Percentiles rank a stretch among this genome's conserved stretches.
These are phyloP conservation scores for Nissolia schottii DNA, from an alignment of 306 rosid genomes.

Conservation along the genomic window DNA sequence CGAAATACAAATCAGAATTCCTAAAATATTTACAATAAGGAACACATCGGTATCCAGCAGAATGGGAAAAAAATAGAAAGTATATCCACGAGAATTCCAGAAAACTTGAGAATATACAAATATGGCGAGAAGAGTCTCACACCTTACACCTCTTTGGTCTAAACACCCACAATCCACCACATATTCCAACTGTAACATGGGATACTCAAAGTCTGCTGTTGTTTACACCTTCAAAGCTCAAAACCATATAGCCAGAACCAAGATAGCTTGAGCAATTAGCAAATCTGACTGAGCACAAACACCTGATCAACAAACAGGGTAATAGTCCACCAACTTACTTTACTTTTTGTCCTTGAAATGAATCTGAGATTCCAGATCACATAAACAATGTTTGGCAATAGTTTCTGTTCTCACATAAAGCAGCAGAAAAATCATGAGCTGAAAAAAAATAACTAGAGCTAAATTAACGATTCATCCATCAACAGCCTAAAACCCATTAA, in stretches of 20 bases:
- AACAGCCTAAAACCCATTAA: constrained; percentile 3
- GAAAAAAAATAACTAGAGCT: neutral
- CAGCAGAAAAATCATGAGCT: neutral
- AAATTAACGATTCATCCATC: constrained; percentile 2
- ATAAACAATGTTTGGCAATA: neutral
- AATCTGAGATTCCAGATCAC: neutral
- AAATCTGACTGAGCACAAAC: neutral
- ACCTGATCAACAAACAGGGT: neutral
- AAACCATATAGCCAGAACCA: no score
- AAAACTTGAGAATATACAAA: neutral
- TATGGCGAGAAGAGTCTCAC: neutral
- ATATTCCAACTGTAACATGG: no score
- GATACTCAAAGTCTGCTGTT: neutral
- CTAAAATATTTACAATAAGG: neutral
- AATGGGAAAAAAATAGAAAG: no score
- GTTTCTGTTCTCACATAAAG: neutral
- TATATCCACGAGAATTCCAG: neutral
- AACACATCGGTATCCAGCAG: neutral
- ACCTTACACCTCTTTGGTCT: neutral
- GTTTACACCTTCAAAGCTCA: neutral
- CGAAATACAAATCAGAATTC: neutral
- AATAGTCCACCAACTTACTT: neutral
- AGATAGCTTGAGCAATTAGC: no score
- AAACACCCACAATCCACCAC: neutral
- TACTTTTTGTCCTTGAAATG: neutral